Percentiles rank a stretch among this genome's conserved stretches.
Evolutionary conservation across 306 rosid species (phyloP).

Genomic region (Astragalus glycyphyllos): DNA sequence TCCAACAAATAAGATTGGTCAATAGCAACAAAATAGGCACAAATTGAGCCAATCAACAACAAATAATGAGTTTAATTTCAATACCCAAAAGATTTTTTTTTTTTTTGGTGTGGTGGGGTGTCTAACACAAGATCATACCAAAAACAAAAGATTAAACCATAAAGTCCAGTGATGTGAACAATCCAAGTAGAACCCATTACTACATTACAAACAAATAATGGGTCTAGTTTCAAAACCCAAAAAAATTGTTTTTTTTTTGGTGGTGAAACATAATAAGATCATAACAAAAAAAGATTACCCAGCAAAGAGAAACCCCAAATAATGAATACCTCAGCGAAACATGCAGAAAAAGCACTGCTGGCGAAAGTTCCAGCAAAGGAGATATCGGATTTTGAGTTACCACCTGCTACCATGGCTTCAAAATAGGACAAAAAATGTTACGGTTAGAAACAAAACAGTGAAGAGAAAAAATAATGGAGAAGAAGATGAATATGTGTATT

Average conservation of each 20-base stretch:
- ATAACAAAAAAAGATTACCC: slow-evolving; percentile 9
- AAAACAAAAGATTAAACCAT: not conserved
- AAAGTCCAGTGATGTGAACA: slow-evolving; percentile 4
- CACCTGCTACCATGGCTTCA: slow-evolving; percentile 66
- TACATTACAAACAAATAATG: not conserved
- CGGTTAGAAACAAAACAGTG: not conserved
- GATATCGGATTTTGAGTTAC: slow-evolving; percentile 63
- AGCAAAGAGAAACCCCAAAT: not conserved
- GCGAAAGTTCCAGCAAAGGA: slow-evolving; percentile 73
- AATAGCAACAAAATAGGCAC: slow-evolving; percentile 3
- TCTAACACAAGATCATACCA: not conserved
- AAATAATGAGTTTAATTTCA: too few species aligned
- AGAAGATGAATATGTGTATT: not conserved
- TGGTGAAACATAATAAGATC: slow-evolving; percentile 29
- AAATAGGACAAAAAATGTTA: slow-evolving; percentile 2
- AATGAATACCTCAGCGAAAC: slow-evolving; percentile 70
- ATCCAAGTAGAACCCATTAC: slow-evolving; percentile 4
- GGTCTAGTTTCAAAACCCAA: not conserved
- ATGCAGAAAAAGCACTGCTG: slow-evolving; percentile 81
- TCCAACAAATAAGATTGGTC: not conserved
- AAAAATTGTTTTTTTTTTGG: not conserved
- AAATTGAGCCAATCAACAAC: not conserved
- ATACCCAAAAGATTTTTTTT: too few species aligned
- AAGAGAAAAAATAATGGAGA: not conserved
- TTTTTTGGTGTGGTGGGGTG: too few species aligned